Evolutionary conservation across 768 basidiomycete species (phyloP).

Genomic region (Brasilioporus rufonigricans): DNA sequence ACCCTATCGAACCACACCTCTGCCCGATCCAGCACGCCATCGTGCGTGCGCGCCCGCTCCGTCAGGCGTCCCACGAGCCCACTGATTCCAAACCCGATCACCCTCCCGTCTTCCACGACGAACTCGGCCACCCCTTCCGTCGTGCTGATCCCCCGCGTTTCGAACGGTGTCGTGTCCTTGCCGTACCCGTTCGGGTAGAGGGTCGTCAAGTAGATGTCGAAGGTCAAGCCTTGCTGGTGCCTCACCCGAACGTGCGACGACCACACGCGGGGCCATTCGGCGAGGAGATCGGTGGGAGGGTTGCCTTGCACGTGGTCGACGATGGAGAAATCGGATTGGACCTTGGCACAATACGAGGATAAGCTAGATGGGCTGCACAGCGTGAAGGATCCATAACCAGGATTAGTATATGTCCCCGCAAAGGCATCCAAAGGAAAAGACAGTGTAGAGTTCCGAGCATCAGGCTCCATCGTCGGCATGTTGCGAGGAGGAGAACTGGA

Average conservation of each 20-base stretch:
- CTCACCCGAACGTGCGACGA: conserved; percentile 37
- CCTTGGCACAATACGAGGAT: conserved; percentile 22
- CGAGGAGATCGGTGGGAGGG: conserved; percentile 23
- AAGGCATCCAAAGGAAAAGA: conserved; percentile 24
- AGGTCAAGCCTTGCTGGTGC: conserved; percentile 18
- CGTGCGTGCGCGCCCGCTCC: conserved; percentile 19
- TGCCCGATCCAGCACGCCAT: conserved; percentile 22
- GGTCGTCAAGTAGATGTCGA: conserved; percentile 19
- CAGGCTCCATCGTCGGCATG: neutral
- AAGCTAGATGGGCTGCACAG: conserved; percentile 32
- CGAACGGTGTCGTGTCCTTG: conserved; percentile 33
- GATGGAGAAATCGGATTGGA: conserved; percentile 28
- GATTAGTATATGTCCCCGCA: conserved; percentile 36
- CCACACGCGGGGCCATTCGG: conserved; percentile 35
- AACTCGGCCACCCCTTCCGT: conserved; percentile 23
- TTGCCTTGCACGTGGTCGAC: conserved; percentile 19
- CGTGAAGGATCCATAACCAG: conserved; percentile 38
- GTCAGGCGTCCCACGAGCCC: conserved; percentile 12
- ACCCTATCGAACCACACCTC: conserved; percentile 33
- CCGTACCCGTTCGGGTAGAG: conserved; percentile 41
- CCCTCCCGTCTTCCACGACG: conserved; percentile 23
- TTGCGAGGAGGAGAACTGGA: neutral
- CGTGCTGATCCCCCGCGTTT: conserved; percentile 8
- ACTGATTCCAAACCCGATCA: conserved; percentile 31
- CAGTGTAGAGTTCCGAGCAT: neutral